A percentile compares a stretch with the other conserved stretches of the same genome.
Conservation (phyloP, 192 early-diverging fungal species). For the Thamnidium elegans region DNA sequence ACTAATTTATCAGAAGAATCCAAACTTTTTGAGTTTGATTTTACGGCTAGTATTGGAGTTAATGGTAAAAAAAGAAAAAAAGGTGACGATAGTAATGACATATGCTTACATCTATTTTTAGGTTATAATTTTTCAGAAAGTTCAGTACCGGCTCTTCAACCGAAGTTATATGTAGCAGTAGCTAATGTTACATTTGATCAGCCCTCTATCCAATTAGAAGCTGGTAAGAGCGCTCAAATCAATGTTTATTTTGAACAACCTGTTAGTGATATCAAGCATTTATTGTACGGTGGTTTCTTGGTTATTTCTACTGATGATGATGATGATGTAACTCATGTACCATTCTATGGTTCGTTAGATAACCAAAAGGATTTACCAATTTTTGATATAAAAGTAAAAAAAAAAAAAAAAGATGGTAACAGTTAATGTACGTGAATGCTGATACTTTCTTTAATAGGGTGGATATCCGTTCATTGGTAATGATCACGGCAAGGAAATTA, state of each 20-base stretch:
- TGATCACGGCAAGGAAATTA: not conserved
- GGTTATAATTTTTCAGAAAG: conserved; percentile 25
- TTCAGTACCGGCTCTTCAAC: conserved; percentile 7
- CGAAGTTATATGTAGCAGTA: not conserved
- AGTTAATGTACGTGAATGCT: not conserved
- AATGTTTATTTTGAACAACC: conserved; percentile 11
- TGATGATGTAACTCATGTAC: conserved; percentile 30
- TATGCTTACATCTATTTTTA: not conserved
- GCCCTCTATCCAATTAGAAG: not conserved
- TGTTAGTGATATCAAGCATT: conserved; percentile 8
- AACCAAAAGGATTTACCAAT: conserved; percentile 40
- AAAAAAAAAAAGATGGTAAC: not conserved
- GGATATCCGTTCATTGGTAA: conserved; percentile 29
- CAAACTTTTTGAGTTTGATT: conserved; percentile 26
- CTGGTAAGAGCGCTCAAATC: not conserved
- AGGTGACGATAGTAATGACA: conserved; percentile 32
- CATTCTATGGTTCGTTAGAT: conserved; percentile 41
- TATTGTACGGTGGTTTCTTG: conserved; percentile 46
- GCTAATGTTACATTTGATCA: conserved; percentile 7
- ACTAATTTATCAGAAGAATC: conserved; percentile 38
- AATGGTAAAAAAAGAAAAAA: conserved; percentile 21
- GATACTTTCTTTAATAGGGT: conserved; percentile 5
- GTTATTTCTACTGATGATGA: conserved; percentile 19
- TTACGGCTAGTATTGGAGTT: conserved; percentile 28
- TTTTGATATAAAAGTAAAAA: conserved; percentile 30